A percentile compares a stretch with the other conserved stretches of the same genome.
phyloP scores from a whole-genome alignment of 2,329 filamentous ascomycete species.

The Karstenula rhodostoma region DNA sequence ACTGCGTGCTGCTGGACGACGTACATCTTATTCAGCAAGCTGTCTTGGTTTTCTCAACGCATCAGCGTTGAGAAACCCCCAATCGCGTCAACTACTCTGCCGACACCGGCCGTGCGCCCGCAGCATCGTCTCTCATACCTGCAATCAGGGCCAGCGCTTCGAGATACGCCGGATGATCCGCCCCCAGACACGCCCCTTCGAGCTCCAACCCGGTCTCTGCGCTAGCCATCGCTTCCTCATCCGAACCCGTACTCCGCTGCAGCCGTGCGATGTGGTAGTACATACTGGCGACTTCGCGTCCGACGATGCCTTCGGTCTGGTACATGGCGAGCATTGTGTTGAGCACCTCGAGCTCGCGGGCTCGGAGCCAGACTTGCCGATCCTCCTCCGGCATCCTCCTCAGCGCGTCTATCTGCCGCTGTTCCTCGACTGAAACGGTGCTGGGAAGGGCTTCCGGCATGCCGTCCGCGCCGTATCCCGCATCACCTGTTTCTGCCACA shows the following conservation, averaged over 20 bases:
- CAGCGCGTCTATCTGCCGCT: not conserved
- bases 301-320: constrained; percentile 1
- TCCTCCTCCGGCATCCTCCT: not conserved
- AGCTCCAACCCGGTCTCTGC: constrained; percentile 1
- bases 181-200: constrained; percentile 3
- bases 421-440: not conserved
- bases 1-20: too few relatives aligned
- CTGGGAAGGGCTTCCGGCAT: not conserved
- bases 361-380: not conserved
- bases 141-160: not conserved
- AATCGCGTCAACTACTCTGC: not conserved
- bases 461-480: constrained; percentile 4
- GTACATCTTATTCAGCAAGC: too few relatives aligned
- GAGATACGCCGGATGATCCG: constrained; percentile 8
- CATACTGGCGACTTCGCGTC: constrained; percentile 10
- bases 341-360: not conserved
- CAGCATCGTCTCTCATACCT: not conserved
- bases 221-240: not conserved
- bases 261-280: constrained; percentile 2
- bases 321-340: constrained; percentile 4
- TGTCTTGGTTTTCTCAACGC: too few relatives aligned
- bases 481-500: not conserved
- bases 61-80: not conserved
- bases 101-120: too few relatives aligned
- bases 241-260: not conserved